Conservation (phyloP, 2,329 filamentous ascomycete genomes). For the Fusarium falciforme region DNA sequence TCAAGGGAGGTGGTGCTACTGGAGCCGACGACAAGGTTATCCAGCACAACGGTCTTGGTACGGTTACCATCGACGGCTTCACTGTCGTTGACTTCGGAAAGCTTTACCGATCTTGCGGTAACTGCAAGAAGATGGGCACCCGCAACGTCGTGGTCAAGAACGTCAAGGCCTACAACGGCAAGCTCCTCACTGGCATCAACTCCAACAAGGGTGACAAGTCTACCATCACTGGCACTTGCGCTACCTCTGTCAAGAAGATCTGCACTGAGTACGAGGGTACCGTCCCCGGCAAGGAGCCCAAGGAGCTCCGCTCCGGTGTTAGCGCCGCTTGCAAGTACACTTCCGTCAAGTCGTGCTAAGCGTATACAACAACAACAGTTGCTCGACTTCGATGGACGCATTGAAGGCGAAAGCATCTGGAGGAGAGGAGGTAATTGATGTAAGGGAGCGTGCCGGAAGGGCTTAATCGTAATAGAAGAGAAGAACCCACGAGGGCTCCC, state of each 20-base stretch:
- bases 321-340: slow-evolving; percentile 40
- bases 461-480: background rate
- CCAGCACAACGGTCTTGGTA: slow-evolving; percentile 41
- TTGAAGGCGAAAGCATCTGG: background rate
- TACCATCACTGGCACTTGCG: slow-evolving; percentile 34
- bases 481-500: background rate
- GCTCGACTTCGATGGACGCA: background rate
- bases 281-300: slow-evolving; percentile 41
- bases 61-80: slow-evolving; percentile 40
- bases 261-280: slow-evolving; percentile 40
- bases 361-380: background rate
- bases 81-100: slow-evolving; percentile 41
- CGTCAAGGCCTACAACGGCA: slow-evolving; percentile 39
- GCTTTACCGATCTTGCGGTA: slow-evolving; percentile 42
- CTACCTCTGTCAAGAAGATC: slow-evolving; percentile 37
- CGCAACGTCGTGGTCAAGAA: slow-evolving; percentile 41
- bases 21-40: slow-evolving; percentile 40
- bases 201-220: slow-evolving; percentile 40
- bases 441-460: background rate
- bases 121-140: slow-evolving; percentile 43
- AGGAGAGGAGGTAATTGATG: background rate
- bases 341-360: slow-evolving; percentile 38
- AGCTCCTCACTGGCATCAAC: slow-evolving; percentile 41
- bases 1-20: slow-evolving; percentile 38
- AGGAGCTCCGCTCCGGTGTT: slow-evolving; percentile 36